These are phyloP conservation scores for Cordyceps cateniannulata DNA, from an alignment of 2,329 filamentous ascomycete species.

Conservation along the genomic window DNA sequence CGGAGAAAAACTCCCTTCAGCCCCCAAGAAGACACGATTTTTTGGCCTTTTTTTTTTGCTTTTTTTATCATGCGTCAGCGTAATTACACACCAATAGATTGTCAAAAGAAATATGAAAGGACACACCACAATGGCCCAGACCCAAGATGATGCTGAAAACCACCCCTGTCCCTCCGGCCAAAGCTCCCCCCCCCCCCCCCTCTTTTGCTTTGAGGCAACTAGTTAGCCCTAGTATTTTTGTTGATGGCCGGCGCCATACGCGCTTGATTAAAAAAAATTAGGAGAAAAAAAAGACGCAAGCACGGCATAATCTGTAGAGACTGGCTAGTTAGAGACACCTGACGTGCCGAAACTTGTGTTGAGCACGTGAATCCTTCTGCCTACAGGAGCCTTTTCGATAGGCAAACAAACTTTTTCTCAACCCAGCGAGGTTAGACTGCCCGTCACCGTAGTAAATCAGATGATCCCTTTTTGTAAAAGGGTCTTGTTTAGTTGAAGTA, in stretches of 20 bases:
- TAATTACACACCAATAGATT: neutral
- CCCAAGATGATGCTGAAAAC: neutral
- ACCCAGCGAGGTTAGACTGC: neutral
- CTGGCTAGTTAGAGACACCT: too few species aligned
- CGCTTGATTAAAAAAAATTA: slow-evolving; percentile 1
- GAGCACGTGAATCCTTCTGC: too few species aligned
- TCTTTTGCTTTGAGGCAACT: neutral
- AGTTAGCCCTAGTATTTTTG: too few species aligned
- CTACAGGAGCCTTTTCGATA: neutral
- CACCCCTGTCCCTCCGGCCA: neutral
- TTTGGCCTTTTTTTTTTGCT: neutral
- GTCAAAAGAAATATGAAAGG: neutral
- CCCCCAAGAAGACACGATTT: neutral
- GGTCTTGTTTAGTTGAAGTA: neutral
- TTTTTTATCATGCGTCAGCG: neutral
- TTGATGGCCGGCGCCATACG: neutral
- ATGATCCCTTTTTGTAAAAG: neutral
- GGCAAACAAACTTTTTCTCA: too few species aligned
- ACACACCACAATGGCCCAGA: neutral
- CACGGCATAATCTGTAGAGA: too few species aligned
- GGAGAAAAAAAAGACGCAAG: neutral
- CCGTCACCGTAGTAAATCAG: neutral
- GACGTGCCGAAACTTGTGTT: neutral
- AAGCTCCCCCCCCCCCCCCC: neutral
- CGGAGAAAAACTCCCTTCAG: neutral